phyloP scores from a whole-genome alignment of 2,329 filamentous ascomycete genomes.

The Capronia americana region DNA sequence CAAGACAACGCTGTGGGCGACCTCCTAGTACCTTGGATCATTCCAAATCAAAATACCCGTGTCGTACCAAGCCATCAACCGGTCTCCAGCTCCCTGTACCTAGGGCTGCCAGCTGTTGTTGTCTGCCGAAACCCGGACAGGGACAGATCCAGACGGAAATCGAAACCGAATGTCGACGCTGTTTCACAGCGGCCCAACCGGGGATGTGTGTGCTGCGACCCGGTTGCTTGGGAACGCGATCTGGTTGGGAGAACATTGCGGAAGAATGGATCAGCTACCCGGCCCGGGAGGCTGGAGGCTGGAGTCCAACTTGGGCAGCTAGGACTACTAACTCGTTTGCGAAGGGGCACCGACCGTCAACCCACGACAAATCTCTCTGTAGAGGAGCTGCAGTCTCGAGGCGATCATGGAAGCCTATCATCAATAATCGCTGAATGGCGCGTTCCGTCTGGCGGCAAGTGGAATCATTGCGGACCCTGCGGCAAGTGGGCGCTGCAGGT shows the following conservation, averaged over 20 bases:
- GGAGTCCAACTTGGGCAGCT: not conserved
- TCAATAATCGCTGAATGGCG: constrained; percentile 2
- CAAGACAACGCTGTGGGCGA: constrained; percentile 6
- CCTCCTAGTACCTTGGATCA: constrained; percentile 20
- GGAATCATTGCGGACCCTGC: constrained; percentile 18
- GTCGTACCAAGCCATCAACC: constrained; percentile 2
- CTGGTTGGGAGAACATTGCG: not conserved
- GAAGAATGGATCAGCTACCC: constrained; percentile 4
- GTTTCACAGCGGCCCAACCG: constrained; percentile 28
- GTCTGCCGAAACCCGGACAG: constrained; percentile 22
- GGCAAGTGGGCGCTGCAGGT: constrained; percentile 25
- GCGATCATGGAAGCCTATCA: constrained; percentile 2
- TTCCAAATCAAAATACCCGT: constrained; percentile 21
- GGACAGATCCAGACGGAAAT: constrained; percentile 19
- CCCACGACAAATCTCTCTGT: not conserved
- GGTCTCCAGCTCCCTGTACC: not conserved
- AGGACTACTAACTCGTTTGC: not conserved
- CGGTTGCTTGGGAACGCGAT: constrained; percentile 4
- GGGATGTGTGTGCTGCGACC: constrained; percentile 12
- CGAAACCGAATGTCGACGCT: constrained; percentile 24
- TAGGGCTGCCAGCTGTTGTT: not conserved
- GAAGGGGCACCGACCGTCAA: not conserved
- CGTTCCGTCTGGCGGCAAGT: constrained; percentile 19
- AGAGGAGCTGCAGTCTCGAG: not conserved
- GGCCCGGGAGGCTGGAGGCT: not conserved